Evolutionary conservation across 305 asterid species (phyloP), one percentile per base, ranked within the genome.

Genomic region (Fraxinus greggii): DNA sequence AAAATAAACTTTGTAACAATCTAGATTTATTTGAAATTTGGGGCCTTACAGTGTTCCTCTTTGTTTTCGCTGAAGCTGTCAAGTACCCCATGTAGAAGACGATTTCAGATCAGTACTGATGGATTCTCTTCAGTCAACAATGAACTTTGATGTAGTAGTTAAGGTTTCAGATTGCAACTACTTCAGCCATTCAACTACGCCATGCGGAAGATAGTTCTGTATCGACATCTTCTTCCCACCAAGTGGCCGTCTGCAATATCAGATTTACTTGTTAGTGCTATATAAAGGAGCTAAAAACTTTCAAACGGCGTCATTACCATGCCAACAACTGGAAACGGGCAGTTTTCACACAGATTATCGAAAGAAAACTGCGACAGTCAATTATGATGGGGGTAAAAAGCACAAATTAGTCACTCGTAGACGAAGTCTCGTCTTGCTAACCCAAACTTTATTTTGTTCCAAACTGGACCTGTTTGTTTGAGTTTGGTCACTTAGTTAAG

Each of bases 201-300:
- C 99, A 96, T 56, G 91, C 97, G 2, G 99, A 82, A 72, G 98
- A 96, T 28, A 76, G 78, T 84, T 94, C 99, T 24, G 89, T 81
- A 51, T 92, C 97, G 28, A 89, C 89, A 38, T 87, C 92, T 91
- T 96, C 97, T 88, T 96, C 99, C 99, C 99, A 96, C 99, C 99
- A 96, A 38, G 99, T 96, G 23, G 91, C 89, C 81, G 87, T 92
- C 99, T 96, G 91, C 83, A 88, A 76, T 65, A 79, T 76, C 72
- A 75, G 32, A 72, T 79, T 75, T 61, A 80, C 59, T 75, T 3
- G 77, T 83, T 59, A 86, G 73, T 59, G 70, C 42, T 67, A 82
- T 69, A 32, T 29, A 19, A 26, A 15, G 7, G 28, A 65, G 42
- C 56, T 29, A 78, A 15, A 8, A 38, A 31, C 8, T 74, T 38